Base-by-base conservation (phyloP, 495 filamentous ascomycete species). In the Alectoria sarmentosa region DNA sequence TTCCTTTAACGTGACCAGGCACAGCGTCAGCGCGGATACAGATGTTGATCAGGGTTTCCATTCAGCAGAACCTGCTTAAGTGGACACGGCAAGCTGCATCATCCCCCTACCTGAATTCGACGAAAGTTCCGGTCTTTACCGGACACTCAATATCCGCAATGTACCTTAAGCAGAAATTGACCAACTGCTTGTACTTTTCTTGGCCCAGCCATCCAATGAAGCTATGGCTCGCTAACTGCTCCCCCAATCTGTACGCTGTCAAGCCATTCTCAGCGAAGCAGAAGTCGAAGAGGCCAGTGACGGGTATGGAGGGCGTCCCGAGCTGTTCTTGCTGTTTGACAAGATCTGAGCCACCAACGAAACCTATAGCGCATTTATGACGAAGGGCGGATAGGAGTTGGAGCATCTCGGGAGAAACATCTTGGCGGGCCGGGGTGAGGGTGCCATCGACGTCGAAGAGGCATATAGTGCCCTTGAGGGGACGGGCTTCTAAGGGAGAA, bases 261-360 rank as follows among this genome's bases (percentile, higher is more conserved):
- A 98, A 84, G 3, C 94, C 93, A 77, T 98, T 97, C 78, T 98
- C 93, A 61, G 90, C 77, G 80, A 98, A 98, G 81, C 89, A 93
- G 78, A 90, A 97, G 78, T 98, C 93, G 79, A 98, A 98, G 64
- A 97, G 84, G 48, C 83, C 74, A 9, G 85, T 90, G 11, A 92
- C 90, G 71, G 84, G 75, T 57, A 88, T 80, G 38, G 73, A 69
- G 37, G 75, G 63, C 3, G 81, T 80, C 70, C 91, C 92, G 34
- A 98, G 85, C 76, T 98, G 94, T 74, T 98, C 94, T 74, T 98
- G 91, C 74, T 98, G 94, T 79, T 98, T 98, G 58, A 77, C 78
- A 55, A 96, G 80, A 80, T 98, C 86, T 64, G 88, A 92, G 62
- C 90, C 90, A 67, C 90, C 91, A 46, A 94, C 94, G 75, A 82